A percentile compares a stretch with the other conserved stretches of the same genome.
Conservation (phyloP, 768 basidiomycete species). For the Trametopsis cervina region DNA sequence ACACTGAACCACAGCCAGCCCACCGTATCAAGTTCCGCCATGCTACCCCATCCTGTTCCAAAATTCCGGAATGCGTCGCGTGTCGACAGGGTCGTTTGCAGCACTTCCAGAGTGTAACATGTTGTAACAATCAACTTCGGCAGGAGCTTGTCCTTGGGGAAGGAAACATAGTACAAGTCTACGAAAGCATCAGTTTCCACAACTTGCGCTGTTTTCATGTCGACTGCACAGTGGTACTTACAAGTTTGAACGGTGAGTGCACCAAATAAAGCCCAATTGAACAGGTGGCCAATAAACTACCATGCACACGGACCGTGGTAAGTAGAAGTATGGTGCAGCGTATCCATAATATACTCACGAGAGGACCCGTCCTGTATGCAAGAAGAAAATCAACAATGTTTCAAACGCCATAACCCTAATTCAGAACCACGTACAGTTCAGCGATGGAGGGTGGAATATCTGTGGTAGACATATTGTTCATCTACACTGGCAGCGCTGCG, state of each 20-base stretch:
- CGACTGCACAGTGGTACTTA: not conserved
- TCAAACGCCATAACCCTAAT: not conserved
- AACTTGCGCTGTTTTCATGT: not conserved
- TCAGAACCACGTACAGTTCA: conserved; percentile 3
- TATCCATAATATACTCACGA: not conserved
- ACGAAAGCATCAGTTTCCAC: not conserved
- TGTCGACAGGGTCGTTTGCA: conserved; percentile 1
- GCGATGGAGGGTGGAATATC: conserved; percentile 5
- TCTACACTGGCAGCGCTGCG: not conserved
- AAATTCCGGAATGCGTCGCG: conserved; percentile 1
- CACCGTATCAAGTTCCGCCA: not conserved
- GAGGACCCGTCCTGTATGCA: conserved; percentile 4
- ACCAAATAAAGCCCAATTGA: conserved; percentile 21
- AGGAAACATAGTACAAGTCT: conserved; percentile 13
- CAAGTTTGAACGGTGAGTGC: conserved; percentile 17
- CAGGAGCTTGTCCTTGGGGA: conserved; percentile 6
- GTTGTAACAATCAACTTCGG: conserved; percentile 1
- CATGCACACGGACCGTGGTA: not conserved
- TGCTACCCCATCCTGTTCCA: conserved; percentile 1
- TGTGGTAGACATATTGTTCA: not conserved
- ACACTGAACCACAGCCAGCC: conserved; percentile 9
- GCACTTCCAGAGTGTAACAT: not conserved
- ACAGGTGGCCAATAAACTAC: conserved; percentile 16
- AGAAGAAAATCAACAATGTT: not conserved
- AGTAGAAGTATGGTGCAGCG: not conserved